Percentiles rank a stretch among this genome's conserved stretches.
These are phyloP conservation scores for Mucor saturninus DNA, from an alignment of 371 early-diverging fungal genomes.

Conservation along the genomic window DNA sequence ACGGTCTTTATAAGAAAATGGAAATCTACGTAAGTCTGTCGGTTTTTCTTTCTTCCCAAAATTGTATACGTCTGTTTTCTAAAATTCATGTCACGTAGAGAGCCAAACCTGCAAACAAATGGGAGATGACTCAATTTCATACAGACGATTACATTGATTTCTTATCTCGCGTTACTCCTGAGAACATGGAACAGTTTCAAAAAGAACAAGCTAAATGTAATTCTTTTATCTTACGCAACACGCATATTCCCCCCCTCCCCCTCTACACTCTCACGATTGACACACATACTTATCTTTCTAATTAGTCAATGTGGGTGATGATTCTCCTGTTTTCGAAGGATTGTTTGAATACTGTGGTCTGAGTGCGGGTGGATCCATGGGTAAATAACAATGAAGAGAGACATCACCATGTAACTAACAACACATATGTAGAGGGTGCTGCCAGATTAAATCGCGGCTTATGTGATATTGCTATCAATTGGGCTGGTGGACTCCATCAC, in stretches of 20 bases:
- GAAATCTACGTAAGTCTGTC: constrained; percentile 49
- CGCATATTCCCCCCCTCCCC: neutral
- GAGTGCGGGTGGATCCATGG: constrained; percentile 92
- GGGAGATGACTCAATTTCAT: constrained; percentile 95
- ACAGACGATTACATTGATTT: constrained; percentile 96
- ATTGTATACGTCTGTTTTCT: neutral
- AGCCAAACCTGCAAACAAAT: constrained; percentile 78
- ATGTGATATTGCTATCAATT: constrained; percentile 94
- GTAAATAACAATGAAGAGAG: constrained; percentile 23
- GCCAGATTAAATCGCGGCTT: constrained; percentile 82
- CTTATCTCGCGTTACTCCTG: constrained; percentile 85
- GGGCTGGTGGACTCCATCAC: constrained; percentile 98
- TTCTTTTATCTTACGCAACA: neutral
- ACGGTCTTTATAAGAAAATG: constrained; percentile 91
- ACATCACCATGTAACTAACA: neutral
- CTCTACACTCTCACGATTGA: neutral
- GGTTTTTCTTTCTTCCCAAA: neutral
- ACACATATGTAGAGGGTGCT: constrained; percentile 67
- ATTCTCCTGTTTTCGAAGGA: constrained; percentile 96
- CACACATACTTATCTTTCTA: neutral
- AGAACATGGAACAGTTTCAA: constrained; percentile 72
- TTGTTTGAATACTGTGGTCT: constrained; percentile 89
- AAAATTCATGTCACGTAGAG: constrained; percentile 18
- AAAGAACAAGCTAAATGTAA: constrained; percentile 75
- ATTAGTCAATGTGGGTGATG: constrained; percentile 63